A percentile compares a stretch with the other conserved stretches of the same genome.
These are phyloP conservation scores for Alternaria longipes DNA, from an alignment of 2,329 filamentous ascomycete genomes.

Conservation along the genomic window DNA sequence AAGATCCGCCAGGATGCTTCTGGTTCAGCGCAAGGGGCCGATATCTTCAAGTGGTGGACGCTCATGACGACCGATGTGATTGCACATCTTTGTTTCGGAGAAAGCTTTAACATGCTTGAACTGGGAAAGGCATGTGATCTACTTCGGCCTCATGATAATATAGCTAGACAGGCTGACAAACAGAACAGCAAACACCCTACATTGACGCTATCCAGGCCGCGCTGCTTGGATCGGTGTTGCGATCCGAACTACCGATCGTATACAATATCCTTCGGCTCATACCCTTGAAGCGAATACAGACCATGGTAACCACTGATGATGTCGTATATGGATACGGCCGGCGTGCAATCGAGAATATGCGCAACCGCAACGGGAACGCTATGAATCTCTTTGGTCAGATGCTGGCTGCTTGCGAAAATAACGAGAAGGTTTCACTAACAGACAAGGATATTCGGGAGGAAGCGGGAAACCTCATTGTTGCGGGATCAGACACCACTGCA, in stretches of 20 bases:
- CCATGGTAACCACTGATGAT: constrained; percentile 19
- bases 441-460: constrained; percentile 43
- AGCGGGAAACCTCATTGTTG: constrained; percentile 44
- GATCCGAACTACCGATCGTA: constrained; percentile 43
- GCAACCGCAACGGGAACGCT: constrained; percentile 21
- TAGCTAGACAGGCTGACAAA: not conserved
- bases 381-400: constrained; percentile 28
- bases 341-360: constrained; percentile 30
- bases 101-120: constrained; percentile 52
- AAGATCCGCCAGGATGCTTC: constrained; percentile 39
- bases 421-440: constrained; percentile 33
- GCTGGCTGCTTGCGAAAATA: constrained; percentile 24
- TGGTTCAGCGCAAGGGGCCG: constrained; percentile 28
- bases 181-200: constrained; percentile 25
- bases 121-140: constrained; percentile 39
- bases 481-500: constrained; percentile 48
- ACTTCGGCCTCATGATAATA: not conserved
- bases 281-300: not conserved
- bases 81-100: constrained; percentile 52
- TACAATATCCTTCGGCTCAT: constrained; percentile 22
- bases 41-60: constrained; percentile 52
- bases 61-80: constrained; percentile 54
- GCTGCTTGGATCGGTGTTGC: constrained; percentile 42
- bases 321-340: constrained; percentile 22
- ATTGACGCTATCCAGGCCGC: constrained; percentile 41